These are phyloP conservation scores for Tulasnella sp. DNA, from an alignment of 768 basidiomycete genomes.

Conservation along the genomic window DNA sequence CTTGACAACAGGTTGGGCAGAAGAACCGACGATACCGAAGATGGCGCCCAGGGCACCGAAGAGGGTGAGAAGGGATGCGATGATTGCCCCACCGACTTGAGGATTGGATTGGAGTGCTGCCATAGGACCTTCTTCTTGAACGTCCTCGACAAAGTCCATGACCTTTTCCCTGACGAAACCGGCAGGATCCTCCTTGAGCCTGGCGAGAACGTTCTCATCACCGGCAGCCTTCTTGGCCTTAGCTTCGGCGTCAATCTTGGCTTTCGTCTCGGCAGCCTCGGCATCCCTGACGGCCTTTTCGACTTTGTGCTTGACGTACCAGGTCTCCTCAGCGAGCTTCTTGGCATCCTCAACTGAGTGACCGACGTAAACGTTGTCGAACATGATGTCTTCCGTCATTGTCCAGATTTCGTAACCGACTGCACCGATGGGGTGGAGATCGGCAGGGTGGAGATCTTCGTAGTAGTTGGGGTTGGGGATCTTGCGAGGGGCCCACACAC, in stretches of 20 bases:
- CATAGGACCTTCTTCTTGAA: conserved; percentile 68
- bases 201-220: conserved; percentile 51
- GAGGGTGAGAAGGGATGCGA: conserved; percentile 72
- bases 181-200: conserved; percentile 74
- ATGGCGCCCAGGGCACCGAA: conserved; percentile 83
- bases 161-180: conserved; percentile 79
- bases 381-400: conserved; percentile 95
- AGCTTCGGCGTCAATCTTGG: conserved; percentile 48
- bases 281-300: conserved; percentile 59
- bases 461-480: conserved; percentile 90
- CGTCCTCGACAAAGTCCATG: conserved; percentile 77
- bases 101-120: conserved; percentile 86
- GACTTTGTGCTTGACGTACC: conserved; percentile 82
- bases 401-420: conserved; percentile 99
- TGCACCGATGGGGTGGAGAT: conserved; percentile 89
- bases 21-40: conserved; percentile 74
- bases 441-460: conserved; percentile 81
- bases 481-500: conserved; percentile 88
- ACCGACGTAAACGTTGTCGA: conserved; percentile 92
- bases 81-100: conserved; percentile 79
- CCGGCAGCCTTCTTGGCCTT: conserved; percentile 34
- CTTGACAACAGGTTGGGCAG: conserved; percentile 68
- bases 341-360: conserved; percentile 87
- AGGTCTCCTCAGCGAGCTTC: conserved; percentile 82
- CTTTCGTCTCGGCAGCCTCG: conserved; percentile 51